Base-by-base conservation (phyloP, 2,329 filamentous ascomycete species). In the Elsinoe batatas region DNA sequence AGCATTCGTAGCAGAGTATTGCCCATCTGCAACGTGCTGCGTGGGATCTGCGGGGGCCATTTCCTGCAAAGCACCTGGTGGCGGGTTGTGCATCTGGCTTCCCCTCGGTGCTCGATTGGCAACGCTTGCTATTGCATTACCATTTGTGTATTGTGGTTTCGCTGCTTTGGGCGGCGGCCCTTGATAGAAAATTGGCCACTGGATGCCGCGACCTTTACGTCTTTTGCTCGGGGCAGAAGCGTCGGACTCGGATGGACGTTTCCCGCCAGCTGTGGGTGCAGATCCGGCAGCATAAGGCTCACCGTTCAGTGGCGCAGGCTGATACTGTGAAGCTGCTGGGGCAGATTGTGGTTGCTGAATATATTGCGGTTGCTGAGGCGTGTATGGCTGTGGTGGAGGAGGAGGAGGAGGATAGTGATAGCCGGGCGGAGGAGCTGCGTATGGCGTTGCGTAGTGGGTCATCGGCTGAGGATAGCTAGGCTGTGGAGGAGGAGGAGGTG, bases 171-270 rank as follows among this genome's bases (percentile, higher is more conserved):
- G 47, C n/a, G 47, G 33, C 5, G 47, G 47, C 2, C 32, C 47
- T 22, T 37, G 32, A 30, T 55, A 55, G 42, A 55, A 55, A n/a
- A 55, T 55, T 1, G 53, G 53, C 22, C 40, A 33, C 8, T 55
- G 43, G 22, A 55, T 55, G 15, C 38, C 53, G 11, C 53, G 37
- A 7, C 53, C 36, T 11, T 33, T 33, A 26, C 47, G 47, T 26
- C 26, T 44, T 15, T 44, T 51, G 11, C 15, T n/a, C 5, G 47
- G 47, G 6, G n/a, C 26, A 10, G 47, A 36, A 8, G 32, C 33
- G 20, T n/a, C n/a, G 3, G 47, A 17, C 10, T 17, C 33, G 15
- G 44, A 15, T 35, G 17, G 6, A 11, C 47, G 47, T 35, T 51
- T 51, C 15, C 3, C 10, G 8, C 47, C 47, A n/a, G 47, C 33